These are phyloP conservation scores for Cladophialophora bantiana DNA, from an alignment of 2,329 filamentous ascomycete genomes.

Conservation along the genomic window DNA sequence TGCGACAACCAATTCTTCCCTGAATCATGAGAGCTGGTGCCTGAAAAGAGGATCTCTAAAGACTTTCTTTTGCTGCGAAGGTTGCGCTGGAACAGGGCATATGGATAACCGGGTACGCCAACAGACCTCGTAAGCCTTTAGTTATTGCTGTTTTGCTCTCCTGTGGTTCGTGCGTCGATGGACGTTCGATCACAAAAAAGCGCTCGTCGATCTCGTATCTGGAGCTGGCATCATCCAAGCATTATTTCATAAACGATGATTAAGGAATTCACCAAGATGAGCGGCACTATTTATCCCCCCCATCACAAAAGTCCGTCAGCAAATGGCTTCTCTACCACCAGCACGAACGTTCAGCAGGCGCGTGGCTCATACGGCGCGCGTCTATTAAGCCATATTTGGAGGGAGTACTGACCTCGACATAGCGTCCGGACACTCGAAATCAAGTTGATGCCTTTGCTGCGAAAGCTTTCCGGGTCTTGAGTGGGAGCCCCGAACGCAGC, in stretches of 20 bases:
- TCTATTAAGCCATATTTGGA: background rate
- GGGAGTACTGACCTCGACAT: slow-evolving; percentile 30
- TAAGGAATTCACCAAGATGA: slow-evolving; percentile 79
- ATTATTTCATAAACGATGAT: slow-evolving; percentile 7
- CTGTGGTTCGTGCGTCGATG: background rate
- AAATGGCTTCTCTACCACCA: background rate
- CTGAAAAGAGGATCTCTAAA: background rate
- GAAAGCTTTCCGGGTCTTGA: slow-evolving; percentile 76
- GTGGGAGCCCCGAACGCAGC: slow-evolving; percentile 75
- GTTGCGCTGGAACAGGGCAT: background rate
- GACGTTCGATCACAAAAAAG: background rate
- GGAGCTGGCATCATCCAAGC: background rate
- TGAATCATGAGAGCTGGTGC: background rate
- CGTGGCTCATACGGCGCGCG: background rate
- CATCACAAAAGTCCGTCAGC: background rate
- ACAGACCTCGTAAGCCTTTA: background rate
- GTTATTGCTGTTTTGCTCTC: background rate
- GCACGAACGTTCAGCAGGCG: background rate
- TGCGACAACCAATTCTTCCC: background rate
- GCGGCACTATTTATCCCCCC: slow-evolving; percentile 66
- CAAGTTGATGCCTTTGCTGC: slow-evolving; percentile 85
- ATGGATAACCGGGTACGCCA: background rate
- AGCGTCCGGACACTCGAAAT: slow-evolving; percentile 68
- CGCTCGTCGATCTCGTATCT: background rate
- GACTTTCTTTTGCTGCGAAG: background rate